Evolutionary conservation across 2,329 filamentous ascomycete species (phyloP).

Genomic region (Cercospora zeae-maydis): DNA sequence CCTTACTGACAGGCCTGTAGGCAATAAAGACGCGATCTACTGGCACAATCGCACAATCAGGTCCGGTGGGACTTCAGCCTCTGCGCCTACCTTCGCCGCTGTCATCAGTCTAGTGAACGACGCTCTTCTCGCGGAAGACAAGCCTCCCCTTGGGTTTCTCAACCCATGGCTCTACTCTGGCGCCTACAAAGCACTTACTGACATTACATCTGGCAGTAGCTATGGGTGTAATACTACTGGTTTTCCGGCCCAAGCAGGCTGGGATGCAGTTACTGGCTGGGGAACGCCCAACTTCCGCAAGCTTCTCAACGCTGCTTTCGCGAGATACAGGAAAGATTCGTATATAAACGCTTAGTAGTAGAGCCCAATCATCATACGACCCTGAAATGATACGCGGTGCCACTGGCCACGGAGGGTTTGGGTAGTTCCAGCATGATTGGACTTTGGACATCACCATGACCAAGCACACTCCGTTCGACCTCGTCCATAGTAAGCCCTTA

Average conservation of each 20-base stretch:
- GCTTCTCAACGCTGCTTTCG: constrained; percentile 29
- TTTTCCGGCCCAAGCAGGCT: constrained; percentile 33
- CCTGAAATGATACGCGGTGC: too few relatives aligned
- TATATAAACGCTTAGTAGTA: too few relatives aligned
- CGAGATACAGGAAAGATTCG: constrained; percentile 9
- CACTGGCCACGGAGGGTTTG: too few relatives aligned
- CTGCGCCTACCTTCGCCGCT: constrained; percentile 56
- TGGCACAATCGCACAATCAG: constrained; percentile 40
- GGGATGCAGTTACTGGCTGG: constrained; percentile 35
- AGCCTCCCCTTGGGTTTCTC: constrained; percentile 54
- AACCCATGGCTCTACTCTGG: constrained; percentile 58
- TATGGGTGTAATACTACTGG: constrained; percentile 30
- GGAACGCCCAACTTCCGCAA: constrained; percentile 22
- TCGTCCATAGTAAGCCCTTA: too few relatives aligned
- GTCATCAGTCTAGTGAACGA: constrained; percentile 63
- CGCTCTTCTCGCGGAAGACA: constrained; percentile 51
- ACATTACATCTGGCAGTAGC: constrained; percentile 41
- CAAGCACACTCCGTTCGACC: too few relatives aligned
- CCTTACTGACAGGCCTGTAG: neutral
- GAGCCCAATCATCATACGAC: too few relatives aligned
- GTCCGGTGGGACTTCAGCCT: constrained; percentile 51
- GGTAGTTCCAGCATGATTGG: too few relatives aligned
- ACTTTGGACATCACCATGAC: too few relatives aligned
- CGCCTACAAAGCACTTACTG: constrained; percentile 49
- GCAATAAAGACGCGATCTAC: constrained; percentile 34